These are phyloP conservation scores for Citrus glauca DNA, from an alignment of 345 rosid genomes.

Conservation along the genomic window DNA sequence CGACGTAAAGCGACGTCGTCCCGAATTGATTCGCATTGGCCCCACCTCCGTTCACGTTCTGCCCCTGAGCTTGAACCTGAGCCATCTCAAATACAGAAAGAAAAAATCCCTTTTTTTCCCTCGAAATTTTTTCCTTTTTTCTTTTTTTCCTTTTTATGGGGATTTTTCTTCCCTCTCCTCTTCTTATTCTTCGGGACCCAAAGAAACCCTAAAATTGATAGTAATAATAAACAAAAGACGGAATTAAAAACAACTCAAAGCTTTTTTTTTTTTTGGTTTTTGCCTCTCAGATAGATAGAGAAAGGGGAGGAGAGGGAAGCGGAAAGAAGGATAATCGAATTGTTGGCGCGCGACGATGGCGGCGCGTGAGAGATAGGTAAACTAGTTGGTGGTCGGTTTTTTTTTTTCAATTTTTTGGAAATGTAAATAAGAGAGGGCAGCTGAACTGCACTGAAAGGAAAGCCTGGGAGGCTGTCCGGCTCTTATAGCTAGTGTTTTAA, in stretches of 20 bases:
- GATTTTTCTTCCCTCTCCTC: constrained; percentile 75
- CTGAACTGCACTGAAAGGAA: constrained; percentile 11
- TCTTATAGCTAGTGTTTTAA: neutral
- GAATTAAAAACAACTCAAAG: constrained; percentile 10
- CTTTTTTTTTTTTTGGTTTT: constrained; percentile 15
- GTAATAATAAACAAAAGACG: constrained; percentile 5
- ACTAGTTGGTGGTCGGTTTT: neutral
- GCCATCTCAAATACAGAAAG: constrained; percentile 13
- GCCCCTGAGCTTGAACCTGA: constrained; percentile 56
- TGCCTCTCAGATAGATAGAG: constrained; percentile 10
- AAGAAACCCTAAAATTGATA: constrained; percentile 23
- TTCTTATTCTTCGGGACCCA: constrained; percentile 38
- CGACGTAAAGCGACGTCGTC: constrained; percentile 86
- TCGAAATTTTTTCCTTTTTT: constrained; percentile 1
- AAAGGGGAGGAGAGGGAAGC: constrained; percentile 46
- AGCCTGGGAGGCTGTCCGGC: neutral
- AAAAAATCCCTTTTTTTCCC: neutral
- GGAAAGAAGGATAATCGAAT: constrained; percentile 23
- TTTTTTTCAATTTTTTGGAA: neutral
- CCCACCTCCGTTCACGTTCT: constrained; percentile 36
- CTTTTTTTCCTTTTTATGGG: neutral
- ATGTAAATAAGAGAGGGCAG: constrained; percentile 6
- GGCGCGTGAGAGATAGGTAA: constrained; percentile 34
- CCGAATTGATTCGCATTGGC: constrained; percentile 39
- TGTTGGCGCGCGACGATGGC: constrained; percentile 41